Conservation (phyloP, 495 filamentous ascomycete species). For the Podospora sp. region DNA sequence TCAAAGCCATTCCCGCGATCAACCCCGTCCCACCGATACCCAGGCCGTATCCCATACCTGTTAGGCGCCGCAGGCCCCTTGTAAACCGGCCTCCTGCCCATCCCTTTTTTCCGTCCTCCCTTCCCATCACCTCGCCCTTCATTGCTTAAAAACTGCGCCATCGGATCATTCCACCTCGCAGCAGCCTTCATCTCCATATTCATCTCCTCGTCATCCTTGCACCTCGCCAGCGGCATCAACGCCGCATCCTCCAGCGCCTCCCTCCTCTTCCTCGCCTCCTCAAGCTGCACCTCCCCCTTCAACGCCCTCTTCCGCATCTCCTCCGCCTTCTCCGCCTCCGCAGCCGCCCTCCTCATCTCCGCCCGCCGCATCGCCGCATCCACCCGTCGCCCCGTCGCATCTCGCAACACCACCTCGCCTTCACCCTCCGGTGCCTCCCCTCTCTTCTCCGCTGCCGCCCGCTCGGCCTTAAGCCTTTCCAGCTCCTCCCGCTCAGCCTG, state of each 20-base stretch:
- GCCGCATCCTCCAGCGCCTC: constrained; percentile 74
- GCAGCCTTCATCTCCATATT: constrained; percentile 78
- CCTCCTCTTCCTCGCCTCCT: constrained; percentile 53
- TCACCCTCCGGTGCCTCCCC: constrained; percentile 41
- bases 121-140: constrained; percentile 10
- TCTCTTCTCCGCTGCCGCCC: constrained; percentile 9
- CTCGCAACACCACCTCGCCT: constrained; percentile 84
- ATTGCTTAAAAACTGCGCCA: constrained; percentile 72
- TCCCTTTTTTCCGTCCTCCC: constrained; percentile 38
- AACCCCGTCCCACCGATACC: constrained; percentile 96
- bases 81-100: constrained; percentile 69
- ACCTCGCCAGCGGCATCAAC: constrained; percentile 76
- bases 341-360: constrained; percentile 72
- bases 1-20: constrained; percentile 95
- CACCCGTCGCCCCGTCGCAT: constrained; percentile 88
- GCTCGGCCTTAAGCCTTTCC: constrained; percentile 41
- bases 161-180: constrained; percentile 92
- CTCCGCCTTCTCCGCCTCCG: constrained; percentile 69
- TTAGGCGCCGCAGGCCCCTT: constrained; percentile 81
- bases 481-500: constrained; percentile 53
- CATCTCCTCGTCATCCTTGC: constrained; percentile 76
- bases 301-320: constrained; percentile 62
- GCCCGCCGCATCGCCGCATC: constrained; percentile 89
- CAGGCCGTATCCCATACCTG: constrained; percentile 90
- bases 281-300: constrained; percentile 82